Evolutionary conservation across 345 rosid genomes (phyloP).

Genomic region (Limnanthes douglasii): DNA sequence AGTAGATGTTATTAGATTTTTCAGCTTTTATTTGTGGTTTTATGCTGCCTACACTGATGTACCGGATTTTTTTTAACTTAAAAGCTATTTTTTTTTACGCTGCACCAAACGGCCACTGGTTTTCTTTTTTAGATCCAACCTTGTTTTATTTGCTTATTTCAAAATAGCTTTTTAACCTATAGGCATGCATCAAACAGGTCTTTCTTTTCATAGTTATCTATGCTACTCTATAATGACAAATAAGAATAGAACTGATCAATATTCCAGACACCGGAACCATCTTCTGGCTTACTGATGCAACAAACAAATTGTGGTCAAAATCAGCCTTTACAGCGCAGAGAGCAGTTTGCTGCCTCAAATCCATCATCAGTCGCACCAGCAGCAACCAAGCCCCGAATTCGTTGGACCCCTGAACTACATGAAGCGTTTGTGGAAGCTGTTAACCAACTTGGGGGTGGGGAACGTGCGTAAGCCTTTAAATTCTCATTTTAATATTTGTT

Average conservation of each 20-base stretch:
- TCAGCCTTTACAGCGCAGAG: slow-evolving; percentile 19
- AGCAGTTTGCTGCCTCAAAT: slow-evolving; percentile 13
- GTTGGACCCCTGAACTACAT: slow-evolving; percentile 96
- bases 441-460: slow-evolving; percentile 78
- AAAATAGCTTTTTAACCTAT: too few relatives aligned
- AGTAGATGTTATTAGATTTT: too few relatives aligned
- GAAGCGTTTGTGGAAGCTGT: slow-evolving; percentile 91
- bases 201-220: neutral
- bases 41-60: too few relatives aligned
- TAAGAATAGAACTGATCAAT: slow-evolving; percentile 1
- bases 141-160: too few relatives aligned
- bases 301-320: slow-evolving; percentile 23
- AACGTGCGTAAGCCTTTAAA: slow-evolving; percentile 32
- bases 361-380: slow-evolving; percentile 19
- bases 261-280: slow-evolving; percentile 17
- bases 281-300: slow-evolving; percentile 17
- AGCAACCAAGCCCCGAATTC: slow-evolving; percentile 58
- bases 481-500: neutral
- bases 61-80: slow-evolving; percentile 1
- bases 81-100: neutral
- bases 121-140: too few relatives aligned
- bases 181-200: too few relatives aligned
- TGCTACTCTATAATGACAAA: neutral
- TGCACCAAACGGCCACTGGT: too few relatives aligned
- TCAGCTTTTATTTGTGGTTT: too few relatives aligned